Evolutionary conservation across 805 yeast species (phyloP), one percentile per base, ranked within the genome.

Genomic region (Zygotorulaspora florentina): DNA sequence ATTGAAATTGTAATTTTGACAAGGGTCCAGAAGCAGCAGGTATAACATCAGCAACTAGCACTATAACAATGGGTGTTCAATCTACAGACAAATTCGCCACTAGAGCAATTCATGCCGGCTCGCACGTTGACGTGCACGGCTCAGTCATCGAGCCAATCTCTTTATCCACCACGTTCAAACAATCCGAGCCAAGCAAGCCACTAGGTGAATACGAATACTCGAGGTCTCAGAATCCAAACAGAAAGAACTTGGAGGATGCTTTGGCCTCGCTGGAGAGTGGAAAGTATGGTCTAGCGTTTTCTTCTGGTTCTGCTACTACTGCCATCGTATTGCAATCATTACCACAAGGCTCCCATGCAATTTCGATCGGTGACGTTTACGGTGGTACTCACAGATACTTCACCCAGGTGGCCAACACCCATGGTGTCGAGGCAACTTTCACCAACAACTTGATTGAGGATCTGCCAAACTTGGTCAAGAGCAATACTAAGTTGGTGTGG

Each of bases 321-420:
- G 87, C 93, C 20, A 75, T 82, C 55, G 73, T 87, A 36, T 70
- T 86, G 59, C 95, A 87, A 67, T 75, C 85, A 27, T 71, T 87
- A 58, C 81, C 85, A 36, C 76, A 78, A 52, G 84, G 83, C 39
- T 73, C 86, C 35, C 93, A 87, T 61, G 84, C 85, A 35, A 73
- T 87, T 40, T 81, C 88, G 39, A 81, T 86, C 59, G 89, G 86
- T 57, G 96, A 87, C 59, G 95, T 87, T 39, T 87, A 87, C 67
- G 96, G 96, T 51, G 96, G 96, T 58, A 87, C 95, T 47, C 93
- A 87, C 72, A 76, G 96, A 68, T 87, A 87, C 69, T 87, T 87
- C 75, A 83, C 95, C 63, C 77, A 84, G 65, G 95, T 87, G 40
- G 95, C 91, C 50, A 72, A 73, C 61, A 77, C 87, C 39, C 93